phyloP scores from a whole-genome alignment of 2,329 filamentous ascomycete species.

The Tetracladium maxilliforme region DNA sequence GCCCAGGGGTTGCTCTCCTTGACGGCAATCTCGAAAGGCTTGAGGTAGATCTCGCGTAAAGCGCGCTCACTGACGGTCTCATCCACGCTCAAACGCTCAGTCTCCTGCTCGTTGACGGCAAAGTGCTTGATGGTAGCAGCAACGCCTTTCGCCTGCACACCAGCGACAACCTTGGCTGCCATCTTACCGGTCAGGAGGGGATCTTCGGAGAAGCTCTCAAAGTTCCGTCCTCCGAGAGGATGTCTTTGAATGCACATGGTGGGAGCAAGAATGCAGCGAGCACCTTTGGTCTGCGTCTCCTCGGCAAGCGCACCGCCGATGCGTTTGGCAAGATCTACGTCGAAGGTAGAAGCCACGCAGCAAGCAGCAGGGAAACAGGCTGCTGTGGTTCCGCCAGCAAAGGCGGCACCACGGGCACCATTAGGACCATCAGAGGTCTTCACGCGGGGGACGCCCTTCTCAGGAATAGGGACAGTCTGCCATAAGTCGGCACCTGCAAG shows the following conservation, averaged over 20 bases:
- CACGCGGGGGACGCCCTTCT: conserved; percentile 12
- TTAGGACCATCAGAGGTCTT: conserved; percentile 15
- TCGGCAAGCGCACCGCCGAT: conserved; percentile 12
- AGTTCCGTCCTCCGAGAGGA: conserved; percentile 14
- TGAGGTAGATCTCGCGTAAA: conserved; percentile 14
- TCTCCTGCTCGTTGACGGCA: conserved; percentile 14
- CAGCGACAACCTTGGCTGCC: conserved; percentile 12
- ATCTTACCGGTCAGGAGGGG: conserved; percentile 14
- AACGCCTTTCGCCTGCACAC: conserved; percentile 11
- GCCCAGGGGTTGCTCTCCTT: conserved; percentile 12
- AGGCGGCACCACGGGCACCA: conserved; percentile 12
- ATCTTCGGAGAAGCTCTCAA: conserved; percentile 16
- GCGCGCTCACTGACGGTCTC: conserved; percentile 11
- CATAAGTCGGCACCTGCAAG: conserved; percentile 12
- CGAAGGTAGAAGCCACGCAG: conserved; percentile 14
- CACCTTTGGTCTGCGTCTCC: conserved; percentile 13
- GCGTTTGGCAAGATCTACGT: conserved; percentile 10
- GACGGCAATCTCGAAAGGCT: conserved; percentile 15
- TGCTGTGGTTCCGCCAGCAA: conserved; percentile 9
- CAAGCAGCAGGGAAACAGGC: conserved; percentile 13
- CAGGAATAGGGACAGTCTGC: conserved; percentile 11
- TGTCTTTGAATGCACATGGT: conserved; percentile 8
- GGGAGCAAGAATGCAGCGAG: conserved; percentile 13
- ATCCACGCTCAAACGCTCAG: conserved; percentile 11
- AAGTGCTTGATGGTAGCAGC: conserved; percentile 15